Evolutionary conservation across 2,329 filamentous ascomycete genomes (phyloP), one percentile per base, ranked within the genome.

Genomic region (Diaporthe ampelina): DNA sequence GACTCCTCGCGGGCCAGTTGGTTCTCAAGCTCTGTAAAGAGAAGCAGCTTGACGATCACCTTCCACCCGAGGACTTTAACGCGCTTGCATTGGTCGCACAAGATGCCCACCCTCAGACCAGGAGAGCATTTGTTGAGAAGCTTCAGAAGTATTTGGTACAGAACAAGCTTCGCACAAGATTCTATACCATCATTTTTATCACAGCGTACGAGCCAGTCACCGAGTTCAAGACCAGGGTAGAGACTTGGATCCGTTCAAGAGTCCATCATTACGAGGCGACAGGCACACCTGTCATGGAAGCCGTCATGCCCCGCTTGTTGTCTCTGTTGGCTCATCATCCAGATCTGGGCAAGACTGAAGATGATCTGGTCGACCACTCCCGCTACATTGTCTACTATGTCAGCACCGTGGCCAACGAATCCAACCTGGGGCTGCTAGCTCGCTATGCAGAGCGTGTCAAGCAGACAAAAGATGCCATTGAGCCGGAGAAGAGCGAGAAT

Each of bases 361-460:
- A 91, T 19, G 93, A 95, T 63, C 85, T 98, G 65, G 87, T 92
- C 58, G 94, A 98, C 80, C 95, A 97, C 82, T 92, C 94, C 8
- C 92, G 92, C 78, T 99, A 98, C 82, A 92, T 99, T 74, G 83
- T 98, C 56, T 98, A 96, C 84, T 99, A 97, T 81, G 87, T 98
- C 61, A 92, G 89, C 76, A 91, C 92, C 50, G 92, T 98, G 24
- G 94, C 94, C 13, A 96, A 92, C 0, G 94, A 97, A 81, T 91
- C 94, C 58, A 99, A 98, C 79, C 88, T 98, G 21, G 93, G 94
- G 0, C 86, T 98, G 76, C 95, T 99, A 54, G 97, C 94, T 86
- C 95, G 97, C 82, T 94, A 98, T 76, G 95, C 95, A 17, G 95
- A 98, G 83, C 92, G 95, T 13, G 93, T 98, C 72, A 99, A 99